Evolutionary conservation across 805 yeast species (phyloP).

Genomic region (Maudiozyma barnettii): DNA sequence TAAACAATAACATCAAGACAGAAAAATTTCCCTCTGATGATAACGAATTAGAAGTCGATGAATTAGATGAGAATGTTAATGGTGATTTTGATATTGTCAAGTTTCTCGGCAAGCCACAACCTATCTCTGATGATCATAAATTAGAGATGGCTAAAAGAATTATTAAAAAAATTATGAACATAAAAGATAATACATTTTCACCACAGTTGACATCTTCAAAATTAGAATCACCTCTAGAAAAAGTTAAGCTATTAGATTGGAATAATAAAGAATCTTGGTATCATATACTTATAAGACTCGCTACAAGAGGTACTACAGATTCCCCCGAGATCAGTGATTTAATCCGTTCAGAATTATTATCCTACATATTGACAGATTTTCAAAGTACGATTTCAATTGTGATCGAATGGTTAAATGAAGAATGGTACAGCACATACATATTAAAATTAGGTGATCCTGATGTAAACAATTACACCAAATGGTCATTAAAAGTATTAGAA

Average conservation of each 20-base stretch:
- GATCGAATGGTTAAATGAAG: slow-evolving; percentile 91
- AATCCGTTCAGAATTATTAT: slow-evolving; percentile 61
- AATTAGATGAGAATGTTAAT: slow-evolving; percentile 19
- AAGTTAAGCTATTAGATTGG: slow-evolving; percentile 37
- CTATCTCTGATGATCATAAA: slow-evolving; percentile 44
- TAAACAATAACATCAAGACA: not conserved
- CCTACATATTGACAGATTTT: slow-evolving; percentile 64
- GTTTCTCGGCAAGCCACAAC: slow-evolving; percentile 33
- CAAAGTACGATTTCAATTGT: slow-evolving; percentile 63
- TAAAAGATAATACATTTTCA: not conserved
- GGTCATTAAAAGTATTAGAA: slow-evolving; percentile 67
- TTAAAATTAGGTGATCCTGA: slow-evolving; percentile 3
- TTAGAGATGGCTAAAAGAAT: slow-evolving; percentile 38
- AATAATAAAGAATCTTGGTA: slow-evolving; percentile 68
- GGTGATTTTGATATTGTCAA: slow-evolving; percentile 19
- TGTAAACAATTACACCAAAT: slow-evolving; percentile 41
- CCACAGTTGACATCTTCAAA: not conserved
- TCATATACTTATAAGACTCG: slow-evolving; percentile 59
- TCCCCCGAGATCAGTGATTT: slow-evolving; percentile 43
- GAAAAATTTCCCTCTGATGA: not conserved
- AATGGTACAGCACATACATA: slow-evolving; percentile 59
- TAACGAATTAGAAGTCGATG: slow-evolving; percentile 14
- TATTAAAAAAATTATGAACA: slow-evolving; percentile 5
- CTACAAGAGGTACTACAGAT: slow-evolving; percentile 64
- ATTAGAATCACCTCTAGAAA: slow-evolving; percentile 12